Base-by-base conservation (phyloP, 164 flowering plant species). In the Magnolia kwangsiensis region DNA sequence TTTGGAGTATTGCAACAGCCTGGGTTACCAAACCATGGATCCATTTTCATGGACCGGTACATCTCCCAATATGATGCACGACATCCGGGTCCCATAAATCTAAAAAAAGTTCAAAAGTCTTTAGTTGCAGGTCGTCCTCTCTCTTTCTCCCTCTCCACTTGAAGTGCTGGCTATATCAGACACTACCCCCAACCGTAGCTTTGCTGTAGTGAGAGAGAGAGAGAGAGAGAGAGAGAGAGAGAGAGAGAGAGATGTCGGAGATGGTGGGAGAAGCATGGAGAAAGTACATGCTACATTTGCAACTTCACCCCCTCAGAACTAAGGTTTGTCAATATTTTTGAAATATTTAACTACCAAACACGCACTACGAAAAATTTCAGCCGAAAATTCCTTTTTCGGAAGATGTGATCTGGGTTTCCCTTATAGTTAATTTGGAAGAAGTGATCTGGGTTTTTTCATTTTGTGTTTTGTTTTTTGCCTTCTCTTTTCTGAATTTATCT, bases 241-340 rank as follows among this genome's bases (percentile, higher is more conserved):
- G n/a, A n/a, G n/a, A 2, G 23, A 11, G 45, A 29, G 74, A 3
- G 10, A 89, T 90, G 97, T 84, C 92, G 78, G 93, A 90, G 51
- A 76, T 82, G 13, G 80, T 85, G 71, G 84, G 77, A 71, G 84
- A 85, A 7, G 89, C 84, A 18, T 90, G 91, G 93, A 83, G 83
- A 65, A 87, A 84, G 9, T 92, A 90, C 81, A 78, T 92, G 51
- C 58, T 84, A 59, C 93, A 90, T 75, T 87, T 92, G 51, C 90
- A 90, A 75, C 51, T 71, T 29, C 88, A 92, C 78, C 97, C 97
- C 77, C 89, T 92, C 1, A 87, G 92, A 84, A 90, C 94, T 50
- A 90, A 90, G 91, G 97, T 90, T 20, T 45, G 18, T 66, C 23
- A 23, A 7, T 7, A 21, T 59, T 59, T 0, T 59, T 11, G 63